Conservation (phyloP, 371 early-diverging fungal genomes). For the Smittium mucronatum region DNA sequence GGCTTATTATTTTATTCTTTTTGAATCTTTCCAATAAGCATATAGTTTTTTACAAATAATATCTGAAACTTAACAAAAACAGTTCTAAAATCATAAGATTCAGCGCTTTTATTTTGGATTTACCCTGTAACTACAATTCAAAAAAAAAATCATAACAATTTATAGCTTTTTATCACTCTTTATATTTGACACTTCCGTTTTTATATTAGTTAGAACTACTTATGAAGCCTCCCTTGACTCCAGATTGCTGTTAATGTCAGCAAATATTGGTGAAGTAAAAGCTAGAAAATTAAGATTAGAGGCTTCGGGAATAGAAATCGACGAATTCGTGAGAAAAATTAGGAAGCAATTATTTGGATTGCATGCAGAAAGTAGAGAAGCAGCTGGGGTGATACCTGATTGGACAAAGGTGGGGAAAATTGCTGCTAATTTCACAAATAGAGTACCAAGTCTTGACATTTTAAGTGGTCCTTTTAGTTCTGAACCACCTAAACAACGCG, state of each 20-base stretch:
- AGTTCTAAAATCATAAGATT: too few relatives aligned
- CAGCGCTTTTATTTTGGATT: too few relatives aligned
- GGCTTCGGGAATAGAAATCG: slow-evolving; percentile 49
- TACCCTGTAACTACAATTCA: too few relatives aligned
- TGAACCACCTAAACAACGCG: slow-evolving; percentile 10
- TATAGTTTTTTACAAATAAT: too few relatives aligned
- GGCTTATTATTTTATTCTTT: background rate
- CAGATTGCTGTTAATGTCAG: slow-evolving; percentile 49
- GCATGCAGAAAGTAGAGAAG: slow-evolving; percentile 22
- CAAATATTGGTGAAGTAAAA: slow-evolving; percentile 62
- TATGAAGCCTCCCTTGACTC: slow-evolving; percentile 87
- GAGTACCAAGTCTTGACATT: slow-evolving; percentile 20
- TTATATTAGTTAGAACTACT: slow-evolving; percentile 41
- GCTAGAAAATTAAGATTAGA: slow-evolving; percentile 58
- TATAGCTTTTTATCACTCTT: background rate
- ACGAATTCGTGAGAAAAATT: slow-evolving; percentile 53
- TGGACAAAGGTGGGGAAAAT: slow-evolving; percentile 51
- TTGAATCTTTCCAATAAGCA: background rate
- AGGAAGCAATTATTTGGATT: slow-evolving; percentile 38
- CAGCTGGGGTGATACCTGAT: slow-evolving; percentile 31
- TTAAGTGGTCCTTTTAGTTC: slow-evolving; percentile 34
- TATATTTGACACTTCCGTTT: background rate
- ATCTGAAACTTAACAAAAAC: too few relatives aligned
- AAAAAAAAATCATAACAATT: too few relatives aligned
- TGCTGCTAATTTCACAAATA: slow-evolving; percentile 39